Evolutionary conservation across 768 basidiomycete genomes (phyloP).

Genomic region (Lactarius sp.): DNA sequence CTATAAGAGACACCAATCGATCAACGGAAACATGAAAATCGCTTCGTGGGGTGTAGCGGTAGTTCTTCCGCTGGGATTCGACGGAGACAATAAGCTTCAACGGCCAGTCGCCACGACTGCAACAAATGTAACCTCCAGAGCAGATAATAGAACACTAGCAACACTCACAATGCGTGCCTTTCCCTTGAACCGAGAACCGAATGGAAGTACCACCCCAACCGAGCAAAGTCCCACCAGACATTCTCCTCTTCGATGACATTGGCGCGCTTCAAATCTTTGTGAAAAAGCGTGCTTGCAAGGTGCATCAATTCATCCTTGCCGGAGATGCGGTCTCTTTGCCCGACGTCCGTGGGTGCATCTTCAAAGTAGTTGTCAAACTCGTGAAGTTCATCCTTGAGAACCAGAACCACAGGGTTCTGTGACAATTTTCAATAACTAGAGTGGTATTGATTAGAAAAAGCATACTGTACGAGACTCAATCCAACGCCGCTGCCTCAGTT

Average conservation of each 20-base stretch:
- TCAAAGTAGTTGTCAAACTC: background rate
- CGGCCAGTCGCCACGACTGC: no score
- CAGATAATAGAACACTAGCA: background rate
- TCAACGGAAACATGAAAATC: background rate
- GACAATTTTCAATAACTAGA: background rate
- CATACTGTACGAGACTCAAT: background rate
- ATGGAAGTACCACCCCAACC: background rate
- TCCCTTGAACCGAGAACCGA: background rate
- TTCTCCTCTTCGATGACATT: background rate
- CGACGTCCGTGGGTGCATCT: background rate
- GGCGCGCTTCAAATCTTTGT: background rate
- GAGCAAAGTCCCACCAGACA: background rate
- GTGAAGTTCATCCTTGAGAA: background rate
- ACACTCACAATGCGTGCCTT: background rate
- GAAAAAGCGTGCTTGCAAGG: background rate
- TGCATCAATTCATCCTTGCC: background rate
- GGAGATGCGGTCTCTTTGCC: background rate
- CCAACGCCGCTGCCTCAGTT: background rate
- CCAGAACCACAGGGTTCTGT: background rate
- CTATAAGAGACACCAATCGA: background rate
- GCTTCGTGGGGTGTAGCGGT: constrained; percentile 6
- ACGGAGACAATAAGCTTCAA: background rate
- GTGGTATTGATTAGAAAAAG: background rate
- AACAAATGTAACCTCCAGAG: background rate
- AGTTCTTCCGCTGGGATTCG: background rate